These are phyloP conservation scores for Pseudonectria foliicola DNA, from an alignment of 2,329 filamentous ascomycete genomes.

Conservation along the genomic window DNA sequence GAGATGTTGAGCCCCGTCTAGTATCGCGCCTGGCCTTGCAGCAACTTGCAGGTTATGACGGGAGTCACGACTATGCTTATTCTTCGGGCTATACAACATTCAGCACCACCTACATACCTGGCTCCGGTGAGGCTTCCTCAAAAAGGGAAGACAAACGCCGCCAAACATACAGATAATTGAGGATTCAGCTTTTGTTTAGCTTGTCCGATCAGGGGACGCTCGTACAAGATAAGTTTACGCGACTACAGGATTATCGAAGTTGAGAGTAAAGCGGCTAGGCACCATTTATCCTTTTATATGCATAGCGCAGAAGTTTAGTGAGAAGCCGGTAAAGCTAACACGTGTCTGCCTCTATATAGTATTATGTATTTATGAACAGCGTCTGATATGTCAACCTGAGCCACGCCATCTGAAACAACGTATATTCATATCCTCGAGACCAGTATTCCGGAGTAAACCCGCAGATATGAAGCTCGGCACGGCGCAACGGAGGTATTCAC, in stretches of 20 bases:
- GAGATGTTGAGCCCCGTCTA: too few relatives aligned
- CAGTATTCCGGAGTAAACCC: constrained; percentile 4
- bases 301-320: neutral
- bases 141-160: too few relatives aligned
- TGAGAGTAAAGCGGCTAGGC: constrained; percentile 2
- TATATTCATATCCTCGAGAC: constrained; percentile 3
- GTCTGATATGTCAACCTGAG: constrained; percentile 5
- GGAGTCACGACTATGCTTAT: too few relatives aligned
- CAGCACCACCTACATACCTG: too few relatives aligned
- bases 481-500: constrained; percentile 2
- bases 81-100: too few relatives aligned
- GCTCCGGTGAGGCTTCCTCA: too few relatives aligned
- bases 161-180: too few relatives aligned
- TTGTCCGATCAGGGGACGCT: too few relatives aligned
- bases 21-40: too few relatives aligned
- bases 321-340: neutral
- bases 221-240: constrained; percentile 4
- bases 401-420: constrained; percentile 6
- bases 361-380: constrained; percentile 2
- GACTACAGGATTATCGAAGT: constrained; percentile 1
- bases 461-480: neutral
- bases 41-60: too few relatives aligned
- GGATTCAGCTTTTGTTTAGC: too few relatives aligned
- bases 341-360: constrained; percentile 2
- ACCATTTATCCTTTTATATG: neutral